Evolutionary conservation across 179 eudicot species (phyloP).

Genomic region (Carnegiea gigantea): DNA sequence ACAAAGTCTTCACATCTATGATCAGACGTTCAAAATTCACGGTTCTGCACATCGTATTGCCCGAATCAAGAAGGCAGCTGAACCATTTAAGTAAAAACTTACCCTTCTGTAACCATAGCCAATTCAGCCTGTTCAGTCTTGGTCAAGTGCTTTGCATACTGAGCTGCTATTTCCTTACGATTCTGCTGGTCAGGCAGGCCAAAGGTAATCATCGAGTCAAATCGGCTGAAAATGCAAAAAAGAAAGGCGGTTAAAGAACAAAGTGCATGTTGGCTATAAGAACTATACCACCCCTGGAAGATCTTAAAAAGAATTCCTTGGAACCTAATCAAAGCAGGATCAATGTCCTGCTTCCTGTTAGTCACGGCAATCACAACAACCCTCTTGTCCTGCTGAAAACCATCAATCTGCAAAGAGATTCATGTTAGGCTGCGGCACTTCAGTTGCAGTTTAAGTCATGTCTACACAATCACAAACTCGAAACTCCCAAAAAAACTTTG

Average conservation of each 20-base stretch:
- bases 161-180: slow-evolving; percentile 84
- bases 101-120: slow-evolving; percentile 73
- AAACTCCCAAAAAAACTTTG: background rate
- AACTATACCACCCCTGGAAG: background rate
- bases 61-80: background rate
- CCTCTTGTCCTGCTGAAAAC: slow-evolving; percentile 95
- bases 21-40: background rate
- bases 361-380: slow-evolving; percentile 98
- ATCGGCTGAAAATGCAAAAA: slow-evolving; percentile 56
- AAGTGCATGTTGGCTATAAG: background rate
- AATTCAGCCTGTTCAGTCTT: slow-evolving; percentile 63
- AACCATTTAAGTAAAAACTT: slow-evolving; percentile 22
- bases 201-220: slow-evolving; percentile 81
- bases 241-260: background rate
- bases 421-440: background rate
- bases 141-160: slow-evolving; percentile 91
- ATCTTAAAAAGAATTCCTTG: background rate
- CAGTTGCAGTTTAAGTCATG: background rate
- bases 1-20: too few species aligned
- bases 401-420: slow-evolving; percentile 73
- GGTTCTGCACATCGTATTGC: background rate
- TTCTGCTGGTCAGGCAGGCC: slow-evolving; percentile 81
- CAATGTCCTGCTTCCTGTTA: slow-evolving; percentile 95
- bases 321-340: slow-evolving; percentile 95
- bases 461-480: background rate